A percentile compares a stretch with the other conserved stretches of the same genome.
Evolutionary conservation across 495 filamentous ascomycete genomes (phyloP).

Genomic region (Diplogelasinospora grovesii): DNA sequence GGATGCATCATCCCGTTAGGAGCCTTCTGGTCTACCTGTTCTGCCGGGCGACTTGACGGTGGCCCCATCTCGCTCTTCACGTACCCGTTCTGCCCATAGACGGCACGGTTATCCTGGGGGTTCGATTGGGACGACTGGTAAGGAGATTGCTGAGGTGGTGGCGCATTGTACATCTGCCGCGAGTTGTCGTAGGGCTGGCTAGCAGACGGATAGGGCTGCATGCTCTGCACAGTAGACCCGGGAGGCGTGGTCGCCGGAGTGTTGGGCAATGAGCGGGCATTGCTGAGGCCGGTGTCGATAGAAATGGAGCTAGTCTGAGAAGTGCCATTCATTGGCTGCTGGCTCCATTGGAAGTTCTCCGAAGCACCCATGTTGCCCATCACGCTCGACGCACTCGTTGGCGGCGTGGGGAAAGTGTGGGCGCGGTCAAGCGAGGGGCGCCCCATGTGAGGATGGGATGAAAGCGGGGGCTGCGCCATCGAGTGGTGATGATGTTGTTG

Average conservation of each 20-base stretch:
- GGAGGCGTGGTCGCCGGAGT: conserved; percentile 91
- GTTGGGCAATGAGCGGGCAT: conserved; percentile 81
- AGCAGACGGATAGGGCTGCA: conserved; percentile 66
- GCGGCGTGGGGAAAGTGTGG: conserved; percentile 89
- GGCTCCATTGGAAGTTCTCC: conserved; percentile 68
- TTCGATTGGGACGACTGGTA: conserved; percentile 61
- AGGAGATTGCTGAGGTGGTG: conserved; percentile 60
- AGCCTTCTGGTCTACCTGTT: conserved; percentile 62
- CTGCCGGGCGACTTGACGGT: conserved; percentile 58
- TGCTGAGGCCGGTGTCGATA: conserved; percentile 77
- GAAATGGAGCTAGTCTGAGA: conserved; percentile 68
- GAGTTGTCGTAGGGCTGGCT: conserved; percentile 69
- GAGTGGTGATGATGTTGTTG: conserved; percentile 71
- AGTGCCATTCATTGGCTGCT: conserved; percentile 58
- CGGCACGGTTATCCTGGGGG: conserved; percentile 61
- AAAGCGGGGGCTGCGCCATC: conserved; percentile 69
- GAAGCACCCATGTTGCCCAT: conserved; percentile 70
- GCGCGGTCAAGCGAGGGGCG: conserved; percentile 74
- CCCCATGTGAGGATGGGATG: conserved; percentile 60
- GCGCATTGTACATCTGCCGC: conserved; percentile 74
- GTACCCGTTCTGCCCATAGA: conserved; percentile 64
- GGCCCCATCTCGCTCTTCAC: conserved; percentile 91
- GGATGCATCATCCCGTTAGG: conserved; percentile 55
- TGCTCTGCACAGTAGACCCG: conserved; percentile 63
- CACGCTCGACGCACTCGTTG: conserved; percentile 83